Evolutionary conservation across 2,329 filamentous ascomycete species (phyloP).

Genomic region (Epichloe uncinata): DNA sequence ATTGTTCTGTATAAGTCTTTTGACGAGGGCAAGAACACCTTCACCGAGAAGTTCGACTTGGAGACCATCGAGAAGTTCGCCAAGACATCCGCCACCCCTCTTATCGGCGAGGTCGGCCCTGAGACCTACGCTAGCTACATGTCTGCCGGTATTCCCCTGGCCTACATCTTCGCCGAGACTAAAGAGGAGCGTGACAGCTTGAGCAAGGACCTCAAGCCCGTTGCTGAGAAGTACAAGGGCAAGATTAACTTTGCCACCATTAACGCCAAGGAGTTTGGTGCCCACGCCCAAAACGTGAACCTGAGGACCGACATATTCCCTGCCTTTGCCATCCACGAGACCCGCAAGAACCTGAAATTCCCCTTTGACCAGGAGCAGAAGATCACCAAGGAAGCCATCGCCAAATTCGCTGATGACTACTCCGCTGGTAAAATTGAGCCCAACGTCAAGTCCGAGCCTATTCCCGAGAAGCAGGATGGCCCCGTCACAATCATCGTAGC

Average conservation of each 20-base stretch:
- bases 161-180: constrained; percentile 95
- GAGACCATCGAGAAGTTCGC: constrained; percentile 73
- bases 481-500: constrained; percentile 81
- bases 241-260: constrained; percentile 97
- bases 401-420: constrained; percentile 76
- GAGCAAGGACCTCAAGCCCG: constrained; percentile 61
- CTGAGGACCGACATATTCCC: constrained; percentile 92
- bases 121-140: constrained; percentile 97
- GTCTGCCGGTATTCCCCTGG: constrained; percentile 79
- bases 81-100: constrained; percentile 71
- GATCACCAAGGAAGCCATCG: constrained; percentile 58
- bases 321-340: constrained; percentile 94
- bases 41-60: constrained; percentile 63
- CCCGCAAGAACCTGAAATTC: constrained; percentile 91
- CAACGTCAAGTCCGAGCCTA: constrained; percentile 96
- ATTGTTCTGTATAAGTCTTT: constrained; percentile 96
- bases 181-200: constrained; percentile 76
- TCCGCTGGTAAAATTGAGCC: constrained; percentile 78
- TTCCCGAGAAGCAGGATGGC: constrained; percentile 87
- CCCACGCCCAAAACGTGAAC: constrained; percentile 94
- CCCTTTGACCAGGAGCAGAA: constrained; percentile 77
- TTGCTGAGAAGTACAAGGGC: constrained; percentile 88
- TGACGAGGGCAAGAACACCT: constrained; percentile 87
- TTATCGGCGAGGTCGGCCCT: constrained; percentile 91
- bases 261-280: constrained; percentile 85